Evolutionary conservation across 768 basidiomycete genomes (phyloP).

Genomic region (Boletellus ananiceps): DNA sequence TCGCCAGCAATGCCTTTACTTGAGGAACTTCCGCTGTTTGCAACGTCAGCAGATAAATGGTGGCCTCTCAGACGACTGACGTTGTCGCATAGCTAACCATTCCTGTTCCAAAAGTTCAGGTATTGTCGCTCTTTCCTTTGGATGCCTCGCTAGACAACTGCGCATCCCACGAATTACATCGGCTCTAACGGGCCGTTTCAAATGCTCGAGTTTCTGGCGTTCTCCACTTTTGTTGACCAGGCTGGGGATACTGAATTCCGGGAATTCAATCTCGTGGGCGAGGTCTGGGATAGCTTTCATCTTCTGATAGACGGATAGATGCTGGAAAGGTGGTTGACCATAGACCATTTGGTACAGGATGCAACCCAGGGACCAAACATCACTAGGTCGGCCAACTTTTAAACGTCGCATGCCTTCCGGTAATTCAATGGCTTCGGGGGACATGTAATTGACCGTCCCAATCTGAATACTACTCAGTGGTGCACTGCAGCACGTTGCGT

Average conservation of each 20-base stretch:
- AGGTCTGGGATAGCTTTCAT: slow-evolving; percentile 91
- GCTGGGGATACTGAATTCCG: slow-evolving; percentile 55
- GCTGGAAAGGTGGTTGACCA: slow-evolving; percentile 87
- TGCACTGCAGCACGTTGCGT: background rate
- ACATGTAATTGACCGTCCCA: slow-evolving; percentile 98
- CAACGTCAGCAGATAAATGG: background rate
- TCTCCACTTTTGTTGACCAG: slow-evolving; percentile 32
- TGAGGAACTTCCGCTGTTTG: slow-evolving; percentile 24
- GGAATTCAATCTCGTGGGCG: slow-evolving; percentile 74
- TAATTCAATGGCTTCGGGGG: slow-evolving; percentile 91
- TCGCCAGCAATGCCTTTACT: slow-evolving; percentile 34
- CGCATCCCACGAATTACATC: slow-evolving; percentile 82
- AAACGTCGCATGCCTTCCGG: slow-evolving; percentile 83
- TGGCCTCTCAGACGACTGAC: slow-evolving; percentile 12
- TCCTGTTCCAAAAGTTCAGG: slow-evolving; percentile 79
- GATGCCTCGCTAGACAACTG: slow-evolving; percentile 70
- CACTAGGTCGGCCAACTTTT: slow-evolving; percentile 92
- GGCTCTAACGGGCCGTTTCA: slow-evolving; percentile 63
- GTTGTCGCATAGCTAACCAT: slow-evolving; percentile 61
- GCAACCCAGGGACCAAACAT: slow-evolving; percentile 97
- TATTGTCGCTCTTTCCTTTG: slow-evolving; percentile 84
- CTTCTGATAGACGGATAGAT: slow-evolving; percentile 78
- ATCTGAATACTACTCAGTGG: slow-evolving; percentile 46
- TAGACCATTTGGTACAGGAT: slow-evolving; percentile 99
- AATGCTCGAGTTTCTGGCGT: slow-evolving; percentile 55